A percentile compares a stretch with the other conserved stretches of the same genome.
Evolutionary conservation across 2,329 filamentous ascomycete species (phyloP).

Genomic region (Botrytis paeoniae): DNA sequence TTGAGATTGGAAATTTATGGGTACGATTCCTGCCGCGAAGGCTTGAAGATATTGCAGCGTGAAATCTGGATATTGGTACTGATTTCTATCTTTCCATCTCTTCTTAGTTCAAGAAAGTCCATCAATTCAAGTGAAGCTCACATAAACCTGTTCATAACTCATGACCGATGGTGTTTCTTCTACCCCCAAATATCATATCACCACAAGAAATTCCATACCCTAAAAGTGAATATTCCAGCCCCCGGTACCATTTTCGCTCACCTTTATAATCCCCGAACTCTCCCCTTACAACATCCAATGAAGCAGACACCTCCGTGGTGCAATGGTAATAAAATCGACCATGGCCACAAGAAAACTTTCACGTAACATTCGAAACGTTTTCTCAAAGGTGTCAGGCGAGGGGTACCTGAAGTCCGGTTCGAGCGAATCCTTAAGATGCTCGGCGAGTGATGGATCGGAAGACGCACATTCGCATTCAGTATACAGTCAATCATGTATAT

Average conservation of each 20-base stretch:
- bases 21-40: slow-evolving; percentile 8
- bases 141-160: neutral
- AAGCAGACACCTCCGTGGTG: neutral
- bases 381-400: neutral
- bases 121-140: neutral
- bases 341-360: neutral
- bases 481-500: neutral
- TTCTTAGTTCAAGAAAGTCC: neutral
- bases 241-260: neutral
- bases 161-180: neutral
- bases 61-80: neutral
- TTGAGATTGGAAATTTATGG: slow-evolving; percentile 22
- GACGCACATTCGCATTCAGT: neutral
- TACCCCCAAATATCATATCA: neutral
- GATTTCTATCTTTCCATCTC: neutral
- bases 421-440: neutral
- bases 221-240: neutral
- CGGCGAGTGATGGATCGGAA: neutral
- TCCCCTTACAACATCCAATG: neutral
- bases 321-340: neutral
- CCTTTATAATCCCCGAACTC: neutral
- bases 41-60: neutral
- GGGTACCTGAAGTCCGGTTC: neutral
- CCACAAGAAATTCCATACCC: neutral
- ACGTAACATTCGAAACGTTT: neutral